These are phyloP conservation scores for Trichaptum fuscoviolaceum DNA, from an alignment of 768 basidiomycete genomes.

Conservation along the genomic window DNA sequence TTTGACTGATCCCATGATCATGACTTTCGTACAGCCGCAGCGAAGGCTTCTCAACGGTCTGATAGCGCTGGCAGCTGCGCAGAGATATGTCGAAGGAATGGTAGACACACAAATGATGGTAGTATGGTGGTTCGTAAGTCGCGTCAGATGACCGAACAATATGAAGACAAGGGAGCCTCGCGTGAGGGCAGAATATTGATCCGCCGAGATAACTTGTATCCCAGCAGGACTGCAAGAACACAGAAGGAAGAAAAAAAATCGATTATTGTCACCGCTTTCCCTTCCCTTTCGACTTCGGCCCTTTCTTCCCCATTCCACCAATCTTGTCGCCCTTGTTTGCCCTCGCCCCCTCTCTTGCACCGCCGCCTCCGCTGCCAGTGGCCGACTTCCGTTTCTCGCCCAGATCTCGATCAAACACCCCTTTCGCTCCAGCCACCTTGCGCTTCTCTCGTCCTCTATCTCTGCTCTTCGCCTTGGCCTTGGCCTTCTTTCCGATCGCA, in stretches of 20 bases:
- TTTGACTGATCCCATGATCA: not conserved
- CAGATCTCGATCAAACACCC: constrained; percentile 57
- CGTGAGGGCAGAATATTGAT: not conserved
- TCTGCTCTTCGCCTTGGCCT: constrained; percentile 26
- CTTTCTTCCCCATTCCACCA: constrained; percentile 48
- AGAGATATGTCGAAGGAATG: not conserved
- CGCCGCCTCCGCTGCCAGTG: no score
- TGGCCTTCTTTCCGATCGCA: constrained; percentile 28
- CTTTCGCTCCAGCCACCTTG: constrained; percentile 9
- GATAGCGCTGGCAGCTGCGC: not conserved
- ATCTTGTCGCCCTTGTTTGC: constrained; percentile 58
- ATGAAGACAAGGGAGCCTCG: not conserved
- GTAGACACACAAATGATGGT: not conserved
- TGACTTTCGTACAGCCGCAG: not conserved
- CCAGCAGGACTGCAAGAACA: not conserved
- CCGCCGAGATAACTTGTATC: not conserved
- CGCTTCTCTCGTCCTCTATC: constrained; percentile 20
- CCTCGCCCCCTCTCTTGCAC: constrained; percentile 51
- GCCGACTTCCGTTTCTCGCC: constrained; percentile 33
- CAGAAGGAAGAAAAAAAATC: not conserved
- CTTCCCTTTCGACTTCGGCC: constrained; percentile 32
- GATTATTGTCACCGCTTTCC: constrained; percentile 9
- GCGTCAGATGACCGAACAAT: not conserved
- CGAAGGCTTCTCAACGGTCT: not conserved
- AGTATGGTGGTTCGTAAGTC: not conserved